These are phyloP conservation scores for Oryza rufipogon DNA, from an alignment of 176 grass and related monocot genomes.

Conservation along the genomic window DNA sequence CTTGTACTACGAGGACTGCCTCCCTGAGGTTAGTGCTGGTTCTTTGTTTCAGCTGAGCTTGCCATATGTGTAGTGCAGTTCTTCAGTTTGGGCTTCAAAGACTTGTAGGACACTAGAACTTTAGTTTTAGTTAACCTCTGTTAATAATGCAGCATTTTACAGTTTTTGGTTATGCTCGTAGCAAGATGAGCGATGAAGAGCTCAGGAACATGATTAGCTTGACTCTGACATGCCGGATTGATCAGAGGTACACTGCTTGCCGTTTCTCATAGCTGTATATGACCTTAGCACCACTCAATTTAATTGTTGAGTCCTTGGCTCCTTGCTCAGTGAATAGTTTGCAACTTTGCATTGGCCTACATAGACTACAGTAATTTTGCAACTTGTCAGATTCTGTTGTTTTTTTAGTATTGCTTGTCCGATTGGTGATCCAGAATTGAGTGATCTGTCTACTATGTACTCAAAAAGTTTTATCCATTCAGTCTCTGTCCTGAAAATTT, in stretches of 20 bases:
- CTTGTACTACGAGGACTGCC: slow-evolving; percentile 86
- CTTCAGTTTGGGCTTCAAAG: slow-evolving; percentile 10
- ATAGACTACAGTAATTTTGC: neutral
- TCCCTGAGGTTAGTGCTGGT: slow-evolving; percentile 65
- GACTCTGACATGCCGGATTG: slow-evolving; percentile 88
- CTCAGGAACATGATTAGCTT: slow-evolving; percentile 81
- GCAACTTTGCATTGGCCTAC: too few species aligned
- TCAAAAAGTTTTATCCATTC: neutral
- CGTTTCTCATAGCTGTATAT: neutral
- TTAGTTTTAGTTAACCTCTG: slow-evolving; percentile 38
- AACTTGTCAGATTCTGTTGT: neutral
- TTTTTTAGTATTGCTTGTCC: neutral
- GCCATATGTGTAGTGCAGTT: neutral
- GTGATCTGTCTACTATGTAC: neutral
- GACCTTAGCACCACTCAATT: too few species aligned
- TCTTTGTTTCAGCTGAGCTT: neutral
- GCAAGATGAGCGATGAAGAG: slow-evolving; percentile 83
- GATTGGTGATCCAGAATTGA: neutral
- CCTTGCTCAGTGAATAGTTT: slow-evolving; percentile 1
- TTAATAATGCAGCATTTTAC: slow-evolving; percentile 80
- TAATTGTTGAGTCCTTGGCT: neutral
- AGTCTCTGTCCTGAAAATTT: too few species aligned
- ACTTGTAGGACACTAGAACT: neutral
- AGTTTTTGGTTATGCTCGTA: slow-evolving; percentile 91
- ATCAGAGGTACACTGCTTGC: slow-evolving; percentile 56